A percentile compares a stretch with the other conserved stretches of the same genome.
These are phyloP conservation scores for Xanthoconium separans DNA, from an alignment of 1,284 basidiomycete species.

Conservation along the genomic window DNA sequence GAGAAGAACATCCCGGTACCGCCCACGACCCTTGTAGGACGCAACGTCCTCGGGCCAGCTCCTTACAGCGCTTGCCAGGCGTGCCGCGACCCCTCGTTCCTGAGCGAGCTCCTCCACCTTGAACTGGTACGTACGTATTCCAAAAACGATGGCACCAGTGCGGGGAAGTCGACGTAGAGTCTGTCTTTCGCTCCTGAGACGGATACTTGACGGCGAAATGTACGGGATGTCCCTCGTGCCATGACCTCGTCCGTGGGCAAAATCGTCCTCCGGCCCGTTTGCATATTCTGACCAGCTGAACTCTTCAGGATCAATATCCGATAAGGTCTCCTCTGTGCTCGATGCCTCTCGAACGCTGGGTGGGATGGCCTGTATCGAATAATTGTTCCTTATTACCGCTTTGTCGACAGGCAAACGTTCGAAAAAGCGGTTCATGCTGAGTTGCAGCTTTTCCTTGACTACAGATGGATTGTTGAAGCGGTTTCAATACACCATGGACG, in stretches of 20 bases:
- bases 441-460: slow-evolving; percentile 66
- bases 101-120: slow-evolving; percentile 54
- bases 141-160: slow-evolving; percentile 74
- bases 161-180: slow-evolving; percentile 66
- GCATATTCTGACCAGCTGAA: slow-evolving; percentile 66
- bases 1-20: slow-evolving; percentile 47
- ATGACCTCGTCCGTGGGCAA: slow-evolving; percentile 37
- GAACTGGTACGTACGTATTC: slow-evolving; percentile 72
- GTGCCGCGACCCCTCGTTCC: slow-evolving; percentile 64
- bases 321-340: slow-evolving; percentile 30
- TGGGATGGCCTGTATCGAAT: slow-evolving; percentile 58
- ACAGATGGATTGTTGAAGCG: slow-evolving; percentile 16
- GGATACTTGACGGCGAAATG: slow-evolving; percentile 47
- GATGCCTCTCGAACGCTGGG: slow-evolving; percentile 14
- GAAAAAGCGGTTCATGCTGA: slow-evolving; percentile 71
- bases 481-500: not conserved
- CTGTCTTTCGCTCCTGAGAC: slow-evolving; percentile 70
- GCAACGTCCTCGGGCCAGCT: slow-evolving; percentile 71
- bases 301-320: slow-evolving; percentile 57
- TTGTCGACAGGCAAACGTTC: slow-evolving; percentile 61
- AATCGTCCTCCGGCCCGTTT: slow-evolving; percentile 63
- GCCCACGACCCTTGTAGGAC: slow-evolving; percentile 56
- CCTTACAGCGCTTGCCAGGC: slow-evolving; percentile 66
- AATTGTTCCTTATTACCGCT: slow-evolving; percentile 74
- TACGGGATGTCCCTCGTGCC: slow-evolving; percentile 22